Conservation (phyloP, 2,329 filamentous ascomycete genomes). For the Coniochaeta sp. region DNA sequence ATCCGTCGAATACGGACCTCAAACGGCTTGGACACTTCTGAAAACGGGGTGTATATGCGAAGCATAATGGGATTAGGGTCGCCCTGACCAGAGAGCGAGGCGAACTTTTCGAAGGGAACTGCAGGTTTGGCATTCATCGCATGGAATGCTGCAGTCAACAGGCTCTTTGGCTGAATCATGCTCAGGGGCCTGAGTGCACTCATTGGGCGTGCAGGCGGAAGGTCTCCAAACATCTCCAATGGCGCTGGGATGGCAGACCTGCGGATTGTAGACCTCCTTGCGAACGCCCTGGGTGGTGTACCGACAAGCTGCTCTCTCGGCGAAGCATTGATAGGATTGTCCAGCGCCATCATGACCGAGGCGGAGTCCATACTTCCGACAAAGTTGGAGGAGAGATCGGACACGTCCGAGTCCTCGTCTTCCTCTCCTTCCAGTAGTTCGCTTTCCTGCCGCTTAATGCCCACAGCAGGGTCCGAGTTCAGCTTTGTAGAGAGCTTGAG, state of each 20-base stretch:
- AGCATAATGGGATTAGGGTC: slow-evolving; percentile 70
- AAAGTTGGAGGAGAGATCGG: slow-evolving; percentile 59
- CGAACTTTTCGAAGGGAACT: slow-evolving; percentile 71
- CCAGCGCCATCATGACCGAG: slow-evolving; percentile 61
- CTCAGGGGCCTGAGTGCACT: slow-evolving; percentile 59
- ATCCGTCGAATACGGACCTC: slow-evolving; percentile 66
- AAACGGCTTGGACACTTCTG: slow-evolving; percentile 55
- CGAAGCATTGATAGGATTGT: slow-evolving; percentile 48
- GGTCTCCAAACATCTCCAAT: slow-evolving; percentile 51
- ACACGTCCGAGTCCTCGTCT: slow-evolving; percentile 51
- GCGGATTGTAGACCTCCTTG: slow-evolving; percentile 55
- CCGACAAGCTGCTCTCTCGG: slow-evolving; percentile 53
- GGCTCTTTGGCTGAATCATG: slow-evolving; percentile 61
- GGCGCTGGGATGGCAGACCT: slow-evolving; percentile 51
- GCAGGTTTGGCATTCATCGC: slow-evolving; percentile 63
- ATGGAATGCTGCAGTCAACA: slow-evolving; percentile 65
- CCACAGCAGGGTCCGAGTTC: slow-evolving; percentile 39
- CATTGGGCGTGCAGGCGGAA: slow-evolving; percentile 65
- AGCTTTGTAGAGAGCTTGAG: slow-evolving; percentile 46
- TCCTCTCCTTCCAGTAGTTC: slow-evolving; percentile 52
- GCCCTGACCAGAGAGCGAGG: slow-evolving; percentile 68
- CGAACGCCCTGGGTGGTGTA: slow-evolving; percentile 55
- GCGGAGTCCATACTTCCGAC: slow-evolving; percentile 63
- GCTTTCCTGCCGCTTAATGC: slow-evolving; percentile 37
- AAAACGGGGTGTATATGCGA: slow-evolving; percentile 71